Percentiles rank a stretch among this genome's conserved stretches.
Evolutionary conservation across 2,329 filamentous ascomycete genomes (phyloP).

Genomic region (Didymella glomerata): DNA sequence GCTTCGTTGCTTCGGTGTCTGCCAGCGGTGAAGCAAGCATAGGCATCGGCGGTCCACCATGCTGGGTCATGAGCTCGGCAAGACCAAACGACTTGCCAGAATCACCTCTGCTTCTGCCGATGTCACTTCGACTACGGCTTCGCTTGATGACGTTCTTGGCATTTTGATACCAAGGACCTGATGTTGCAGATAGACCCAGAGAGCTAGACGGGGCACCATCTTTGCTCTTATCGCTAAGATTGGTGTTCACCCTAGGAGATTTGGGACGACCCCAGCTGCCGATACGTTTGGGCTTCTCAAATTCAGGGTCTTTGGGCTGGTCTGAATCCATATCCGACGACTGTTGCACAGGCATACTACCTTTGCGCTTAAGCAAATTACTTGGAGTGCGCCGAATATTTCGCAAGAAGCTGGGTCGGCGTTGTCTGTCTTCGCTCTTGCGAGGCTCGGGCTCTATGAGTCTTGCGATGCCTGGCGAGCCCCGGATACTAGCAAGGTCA

Average conservation of each 20-base stretch:
- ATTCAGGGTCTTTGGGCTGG: slow-evolving; percentile 42
- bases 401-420: slow-evolving; percentile 64
- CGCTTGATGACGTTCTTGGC: slow-evolving; percentile 59
- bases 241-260: slow-evolving; percentile 53
- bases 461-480: slow-evolving; percentile 68
- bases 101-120: slow-evolving; percentile 43
- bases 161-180: slow-evolving; percentile 48
- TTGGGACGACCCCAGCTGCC: slow-evolving; percentile 55
- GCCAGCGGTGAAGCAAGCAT: slow-evolving; percentile 60
- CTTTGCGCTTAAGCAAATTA: slow-evolving; percentile 59
- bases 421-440: slow-evolving; percentile 52
- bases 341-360: slow-evolving; percentile 47
- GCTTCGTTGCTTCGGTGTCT: slow-evolving; percentile 48
- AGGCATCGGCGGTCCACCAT: slow-evolving; percentile 67
- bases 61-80: slow-evolving; percentile 63
- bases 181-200: slow-evolving; percentile 45
- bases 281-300: slow-evolving; percentile 51
- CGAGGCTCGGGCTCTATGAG: slow-evolving; percentile 60
- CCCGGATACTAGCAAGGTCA: slow-evolving; percentile 68
- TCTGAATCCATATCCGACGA: slow-evolving; percentile 35
- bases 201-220: slow-evolving; percentile 63
- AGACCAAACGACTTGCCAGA: slow-evolving; percentile 56
- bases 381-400: slow-evolving; percentile 51
- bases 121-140: slow-evolving; percentile 66
- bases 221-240: slow-evolving; percentile 56